These are phyloP conservation scores for Lactarius deliciosus DNA, from an alignment of 768 basidiomycete species.

Conservation along the genomic window DNA sequence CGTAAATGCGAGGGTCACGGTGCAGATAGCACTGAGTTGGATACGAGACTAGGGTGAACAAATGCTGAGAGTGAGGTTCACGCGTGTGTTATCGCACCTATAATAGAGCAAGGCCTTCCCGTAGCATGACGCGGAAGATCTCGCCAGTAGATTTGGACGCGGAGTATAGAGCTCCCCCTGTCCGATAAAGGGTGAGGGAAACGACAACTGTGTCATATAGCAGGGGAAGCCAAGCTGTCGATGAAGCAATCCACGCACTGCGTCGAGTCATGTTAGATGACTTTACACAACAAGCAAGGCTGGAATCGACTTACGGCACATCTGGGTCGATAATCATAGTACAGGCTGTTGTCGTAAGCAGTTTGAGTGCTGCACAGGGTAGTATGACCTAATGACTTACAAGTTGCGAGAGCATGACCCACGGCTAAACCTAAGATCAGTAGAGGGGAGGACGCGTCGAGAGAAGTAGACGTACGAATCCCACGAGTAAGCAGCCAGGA, in stretches of 20 bases:
- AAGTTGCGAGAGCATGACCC: constrained; percentile 11
- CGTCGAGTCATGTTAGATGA: background rate
- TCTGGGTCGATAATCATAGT: constrained; percentile 40
- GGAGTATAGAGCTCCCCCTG: constrained; percentile 20
- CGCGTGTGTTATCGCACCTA: constrained; percentile 4
- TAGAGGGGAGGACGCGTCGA: background rate
- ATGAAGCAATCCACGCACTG: constrained; percentile 35
- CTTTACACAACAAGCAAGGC: background rate
- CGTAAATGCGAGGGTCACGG: constrained; percentile 41
- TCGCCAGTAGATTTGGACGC: background rate
- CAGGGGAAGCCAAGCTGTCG: constrained; percentile 45
- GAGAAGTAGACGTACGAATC: constrained; percentile 41
- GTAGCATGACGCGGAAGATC: constrained; percentile 19
- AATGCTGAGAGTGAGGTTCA: background rate
- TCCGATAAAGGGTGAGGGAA: constrained; percentile 37
- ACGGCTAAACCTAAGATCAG: constrained; percentile 7
- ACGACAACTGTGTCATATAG: constrained; percentile 42
- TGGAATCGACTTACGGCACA: constrained; percentile 30
- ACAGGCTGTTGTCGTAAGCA: constrained; percentile 36
- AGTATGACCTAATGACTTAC: constrained; percentile 5
- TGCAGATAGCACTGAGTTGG: constrained; percentile 38
- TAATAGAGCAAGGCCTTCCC: constrained; percentile 22
- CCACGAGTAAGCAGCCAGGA: constrained; percentile 54
- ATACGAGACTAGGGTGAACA: background rate
- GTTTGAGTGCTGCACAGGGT: background rate